phyloP scores from a whole-genome alignment of 441 rosid species.

The Manihot esculenta region DNA sequence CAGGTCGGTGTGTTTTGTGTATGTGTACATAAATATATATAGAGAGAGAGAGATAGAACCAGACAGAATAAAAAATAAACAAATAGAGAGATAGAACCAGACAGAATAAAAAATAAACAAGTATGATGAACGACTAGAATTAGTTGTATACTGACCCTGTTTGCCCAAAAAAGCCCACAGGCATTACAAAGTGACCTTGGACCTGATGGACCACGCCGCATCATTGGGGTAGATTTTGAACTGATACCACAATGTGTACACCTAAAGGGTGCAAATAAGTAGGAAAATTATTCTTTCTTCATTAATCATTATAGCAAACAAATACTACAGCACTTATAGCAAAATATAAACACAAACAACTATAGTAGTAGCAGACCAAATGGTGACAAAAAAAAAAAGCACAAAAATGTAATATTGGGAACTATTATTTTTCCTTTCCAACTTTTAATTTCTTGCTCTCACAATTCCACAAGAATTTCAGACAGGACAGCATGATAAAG shows the following conservation, averaged over 20 bases:
- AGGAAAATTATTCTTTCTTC: neutral
- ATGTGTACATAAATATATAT: no score
- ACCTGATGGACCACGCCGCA: slow-evolving; percentile 98
- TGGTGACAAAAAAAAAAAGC: neutral
- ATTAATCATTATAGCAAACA: neutral
- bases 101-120: no score
- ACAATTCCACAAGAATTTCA: neutral
- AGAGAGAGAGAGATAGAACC: no score
- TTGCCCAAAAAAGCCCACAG: slow-evolving; percentile 95
- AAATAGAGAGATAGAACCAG: no score
- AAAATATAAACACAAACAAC: neutral
- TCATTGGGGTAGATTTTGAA: slow-evolving; percentile 94
- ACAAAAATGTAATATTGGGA: neutral
- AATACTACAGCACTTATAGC: neutral
- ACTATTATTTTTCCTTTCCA: neutral
- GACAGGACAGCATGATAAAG: neutral
- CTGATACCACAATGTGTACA: slow-evolving; percentile 85
- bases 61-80: no score
- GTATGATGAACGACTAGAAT: no score
- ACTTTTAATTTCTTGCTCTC: neutral
- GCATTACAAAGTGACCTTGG: slow-evolving; percentile 99
- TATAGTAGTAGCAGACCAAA: neutral
- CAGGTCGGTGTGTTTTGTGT: neutral
- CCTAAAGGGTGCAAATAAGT: slow-evolving; percentile 38
- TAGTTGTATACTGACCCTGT: slow-evolving; percentile 56